A percentile compares a stretch with the other conserved stretches of the same genome.
Conservation (phyloP, 768 basidiomycete species). For the Mycena floridula region DNA sequence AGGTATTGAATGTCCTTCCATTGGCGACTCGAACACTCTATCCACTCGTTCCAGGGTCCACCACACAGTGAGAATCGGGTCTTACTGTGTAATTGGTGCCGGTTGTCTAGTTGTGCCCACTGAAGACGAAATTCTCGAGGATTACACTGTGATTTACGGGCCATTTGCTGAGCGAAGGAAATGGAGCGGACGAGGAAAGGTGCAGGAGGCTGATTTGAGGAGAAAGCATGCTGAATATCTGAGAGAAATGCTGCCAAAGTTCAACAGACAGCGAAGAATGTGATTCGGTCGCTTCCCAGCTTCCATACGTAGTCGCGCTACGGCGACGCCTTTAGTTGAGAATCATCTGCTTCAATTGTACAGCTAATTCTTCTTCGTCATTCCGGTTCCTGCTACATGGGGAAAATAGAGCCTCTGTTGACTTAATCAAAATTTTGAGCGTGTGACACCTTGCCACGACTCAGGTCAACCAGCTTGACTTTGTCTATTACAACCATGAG, state of each 20-base stretch:
- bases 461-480: neutral
- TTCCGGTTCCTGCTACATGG: no score
- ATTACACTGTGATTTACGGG: constrained; percentile 84
- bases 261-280: constrained; percentile 67
- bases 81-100: constrained; percentile 80
- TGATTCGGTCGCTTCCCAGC: no score
- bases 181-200: constrained; percentile 83
- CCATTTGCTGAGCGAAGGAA: constrained; percentile 62
- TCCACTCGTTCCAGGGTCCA: constrained; percentile 80
- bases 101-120: constrained; percentile 74
- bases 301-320: no score
- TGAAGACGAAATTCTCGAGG: constrained; percentile 72
- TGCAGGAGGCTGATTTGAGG: constrained; percentile 79
- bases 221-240: constrained; percentile 90
- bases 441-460: neutral
- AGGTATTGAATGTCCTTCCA: constrained; percentile 84
- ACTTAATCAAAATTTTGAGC: neutral
- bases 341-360: no score
- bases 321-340: no score
- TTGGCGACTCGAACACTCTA: constrained; percentile 85
- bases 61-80: constrained; percentile 71
- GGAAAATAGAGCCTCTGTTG: constrained; percentile 27
- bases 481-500: neutral
- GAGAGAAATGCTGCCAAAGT: constrained; percentile 86
- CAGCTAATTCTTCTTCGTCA: no score